Evolutionary conservation across 2,329 filamentous ascomycete species (phyloP).

Genomic region (Exophiala sideris): DNA sequence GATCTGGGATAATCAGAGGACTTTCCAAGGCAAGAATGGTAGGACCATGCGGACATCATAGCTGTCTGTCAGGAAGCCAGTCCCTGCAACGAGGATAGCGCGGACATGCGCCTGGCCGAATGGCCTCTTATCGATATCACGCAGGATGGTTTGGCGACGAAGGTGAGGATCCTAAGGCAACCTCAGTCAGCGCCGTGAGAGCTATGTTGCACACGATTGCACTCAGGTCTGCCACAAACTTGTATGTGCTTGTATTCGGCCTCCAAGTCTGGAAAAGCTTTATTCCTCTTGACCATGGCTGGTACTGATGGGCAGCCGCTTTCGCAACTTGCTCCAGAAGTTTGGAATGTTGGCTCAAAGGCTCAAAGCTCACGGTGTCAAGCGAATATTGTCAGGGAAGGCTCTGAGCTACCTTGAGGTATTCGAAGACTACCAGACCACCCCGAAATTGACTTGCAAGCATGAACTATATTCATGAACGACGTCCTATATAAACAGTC

Average conservation of each 20-base stretch:
- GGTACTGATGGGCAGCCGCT: too few relatives aligned
- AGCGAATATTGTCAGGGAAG: too few relatives aligned
- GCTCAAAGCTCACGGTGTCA: too few relatives aligned
- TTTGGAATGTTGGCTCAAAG: too few relatives aligned
- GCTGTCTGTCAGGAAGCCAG: slow-evolving; percentile 84
- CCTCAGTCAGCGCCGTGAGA: too few relatives aligned
- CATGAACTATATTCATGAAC: not conserved
- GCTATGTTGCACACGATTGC: too few relatives aligned
- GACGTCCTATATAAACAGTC: not conserved
- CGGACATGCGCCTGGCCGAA: slow-evolving; percentile 70
- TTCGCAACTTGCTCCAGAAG: too few relatives aligned
- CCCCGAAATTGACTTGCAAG: not conserved
- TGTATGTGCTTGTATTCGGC: slow-evolving; percentile 8
- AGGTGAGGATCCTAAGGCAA: slow-evolving; percentile 8
- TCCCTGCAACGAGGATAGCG: slow-evolving; percentile 71
- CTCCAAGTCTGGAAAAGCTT: not conserved
- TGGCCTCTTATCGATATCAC: slow-evolving; percentile 11
- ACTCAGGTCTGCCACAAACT: too few relatives aligned
- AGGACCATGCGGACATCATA: slow-evolving; percentile 50
- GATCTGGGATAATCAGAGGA: not conserved
- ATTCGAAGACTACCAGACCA: too few relatives aligned
- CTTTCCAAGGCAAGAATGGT: too few relatives aligned
- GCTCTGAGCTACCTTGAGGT: too few relatives aligned
- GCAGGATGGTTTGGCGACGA: slow-evolving; percentile 8
- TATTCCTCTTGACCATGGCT: not conserved